Conservation (phyloP, 495 filamentous ascomycete species). For the Hyaloscypha variabilis region DNA sequence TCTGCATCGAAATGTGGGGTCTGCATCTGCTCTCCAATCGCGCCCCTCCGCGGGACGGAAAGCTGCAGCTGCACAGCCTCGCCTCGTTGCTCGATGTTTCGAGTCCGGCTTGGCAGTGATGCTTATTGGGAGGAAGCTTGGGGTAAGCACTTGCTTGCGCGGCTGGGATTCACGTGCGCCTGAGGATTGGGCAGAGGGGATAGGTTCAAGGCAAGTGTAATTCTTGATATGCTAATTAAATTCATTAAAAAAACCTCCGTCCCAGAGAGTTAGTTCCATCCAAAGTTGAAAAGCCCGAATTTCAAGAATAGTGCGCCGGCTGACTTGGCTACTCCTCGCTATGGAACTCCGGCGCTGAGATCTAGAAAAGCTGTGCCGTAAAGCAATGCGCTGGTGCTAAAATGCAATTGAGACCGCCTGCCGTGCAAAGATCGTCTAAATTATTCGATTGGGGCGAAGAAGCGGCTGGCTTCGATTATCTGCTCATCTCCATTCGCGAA, state of each 20-base stretch:
- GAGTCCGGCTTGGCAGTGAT: neutral
- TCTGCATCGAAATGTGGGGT: neutral
- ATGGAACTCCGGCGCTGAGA: neutral
- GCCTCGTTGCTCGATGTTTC: neutral
- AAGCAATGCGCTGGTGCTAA: neutral
- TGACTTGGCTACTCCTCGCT: neutral
- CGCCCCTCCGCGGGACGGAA: neutral
- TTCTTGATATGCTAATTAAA: neutral
- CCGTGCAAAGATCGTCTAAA: neutral
- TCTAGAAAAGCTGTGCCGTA: neutral
- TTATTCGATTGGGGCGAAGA: slow-evolving; percentile 65
- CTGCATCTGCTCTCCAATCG: neutral
- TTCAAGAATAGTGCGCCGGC: neutral
- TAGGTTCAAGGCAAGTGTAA: neutral
- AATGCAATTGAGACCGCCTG: neutral
- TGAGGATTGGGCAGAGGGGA: neutral
- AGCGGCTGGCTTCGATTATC: slow-evolving; percentile 77
- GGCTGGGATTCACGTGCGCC: neutral
- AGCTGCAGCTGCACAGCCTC: neutral
- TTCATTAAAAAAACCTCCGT: neutral
- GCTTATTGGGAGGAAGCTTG: neutral
- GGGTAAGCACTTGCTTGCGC: neutral
- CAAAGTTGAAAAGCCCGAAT: neutral
- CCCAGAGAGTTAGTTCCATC: neutral
- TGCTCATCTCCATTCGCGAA: slow-evolving; percentile 89